Evolutionary conservation across 805 yeast species (phyloP).

Genomic region (Ogataea polymorpha): DNA sequence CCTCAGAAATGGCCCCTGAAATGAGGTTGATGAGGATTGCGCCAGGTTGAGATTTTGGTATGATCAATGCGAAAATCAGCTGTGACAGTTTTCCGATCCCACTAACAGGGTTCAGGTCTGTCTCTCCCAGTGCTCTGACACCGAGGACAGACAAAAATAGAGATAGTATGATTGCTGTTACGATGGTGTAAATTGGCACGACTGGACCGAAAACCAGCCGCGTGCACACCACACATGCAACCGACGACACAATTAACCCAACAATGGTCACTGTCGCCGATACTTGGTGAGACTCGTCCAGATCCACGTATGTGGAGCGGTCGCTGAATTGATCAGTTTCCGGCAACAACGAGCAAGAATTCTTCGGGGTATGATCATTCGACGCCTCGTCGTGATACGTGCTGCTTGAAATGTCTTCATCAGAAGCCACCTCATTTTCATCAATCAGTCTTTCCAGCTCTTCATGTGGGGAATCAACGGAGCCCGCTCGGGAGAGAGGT

Average conservation of each 20-base stretch:
- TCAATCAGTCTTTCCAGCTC: slow-evolving; percentile 11
- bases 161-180: slow-evolving; percentile 70
- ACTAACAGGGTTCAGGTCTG: slow-evolving; percentile 94
- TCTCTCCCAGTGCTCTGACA: slow-evolving; percentile 92
- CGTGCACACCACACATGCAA: slow-evolving; percentile 65
- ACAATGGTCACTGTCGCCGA: slow-evolving; percentile 43
- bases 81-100: slow-evolving; percentile 96
- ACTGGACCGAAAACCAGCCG: slow-evolving; percentile 64
- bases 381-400: slow-evolving; percentile 22
- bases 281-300: slow-evolving; percentile 46
- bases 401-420: slow-evolving; percentile 23
- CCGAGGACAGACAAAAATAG: slow-evolving; percentile 79
- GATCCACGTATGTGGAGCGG: slow-evolving; percentile 23
- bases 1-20: slow-evolving; percentile 97
- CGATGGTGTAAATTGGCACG: slow-evolving; percentile 68
- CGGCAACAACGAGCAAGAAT: background rate
- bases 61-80: slow-evolving; percentile 74
- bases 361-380: background rate
- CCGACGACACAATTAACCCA: slow-evolving; percentile 66
- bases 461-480: background rate
- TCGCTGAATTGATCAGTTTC: background rate
- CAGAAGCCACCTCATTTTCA: slow-evolving; percentile 16
- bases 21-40: slow-evolving; percentile 80
- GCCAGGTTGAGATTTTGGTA: slow-evolving; percentile 74
- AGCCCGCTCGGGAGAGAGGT: background rate